Evolutionary conservation across 2,329 filamentous ascomycete species (phyloP), one percentile per base, ranked within the genome.

Genomic region (Nigrospora osmanthi): DNA sequence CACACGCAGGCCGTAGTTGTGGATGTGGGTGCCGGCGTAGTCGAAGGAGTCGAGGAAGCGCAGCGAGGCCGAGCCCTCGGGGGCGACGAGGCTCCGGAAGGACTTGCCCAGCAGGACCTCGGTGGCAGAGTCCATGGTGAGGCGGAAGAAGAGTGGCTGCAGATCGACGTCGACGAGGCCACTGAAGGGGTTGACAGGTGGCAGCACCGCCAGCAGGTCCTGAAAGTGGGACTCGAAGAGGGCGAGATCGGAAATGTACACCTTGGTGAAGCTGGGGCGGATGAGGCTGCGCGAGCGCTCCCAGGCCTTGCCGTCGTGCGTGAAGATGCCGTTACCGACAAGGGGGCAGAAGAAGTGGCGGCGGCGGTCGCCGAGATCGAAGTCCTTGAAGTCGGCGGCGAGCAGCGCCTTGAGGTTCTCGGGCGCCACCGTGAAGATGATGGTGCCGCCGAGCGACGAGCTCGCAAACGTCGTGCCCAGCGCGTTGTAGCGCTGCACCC

Each of bases 171-270:
- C 42, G 34, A 47, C 39, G 23, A 35, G 31, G 34, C 42, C 42
- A 4, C 42, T 37, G 4, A 31, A 10, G 7, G 32, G 31, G 19
- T 43, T 33, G 13, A 33, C 34, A 14, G 19, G 39, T 14, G 46
- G 46, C 34, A 45, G n/a, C 30, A 38, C 39, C 4, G 39, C 28
- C 9, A 48, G n/a, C 13, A 48, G 16, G 30, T 43, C 37, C 33
- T 48, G 46, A 11, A 48, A 40, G 14, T 48, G 46, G 11, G 31
- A 15, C 11, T 90, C 85, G 52, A 89, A 82, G 39, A 81, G 79
- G 31, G 80, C 70, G 17, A 91, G 70, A 59, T 91, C 84, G 32
- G 83, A 80, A 33, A 78, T 68, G 58, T 78, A 72, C 46, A 74
- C 68, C 17, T 71, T 64, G 15, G 71, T 67, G 49, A 79, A 79